A percentile compares a stretch with the other conserved stretches of the same genome.
phyloP scores from a whole-genome alignment of 306 rosid genomes.

The Parietaria judaica region DNA sequence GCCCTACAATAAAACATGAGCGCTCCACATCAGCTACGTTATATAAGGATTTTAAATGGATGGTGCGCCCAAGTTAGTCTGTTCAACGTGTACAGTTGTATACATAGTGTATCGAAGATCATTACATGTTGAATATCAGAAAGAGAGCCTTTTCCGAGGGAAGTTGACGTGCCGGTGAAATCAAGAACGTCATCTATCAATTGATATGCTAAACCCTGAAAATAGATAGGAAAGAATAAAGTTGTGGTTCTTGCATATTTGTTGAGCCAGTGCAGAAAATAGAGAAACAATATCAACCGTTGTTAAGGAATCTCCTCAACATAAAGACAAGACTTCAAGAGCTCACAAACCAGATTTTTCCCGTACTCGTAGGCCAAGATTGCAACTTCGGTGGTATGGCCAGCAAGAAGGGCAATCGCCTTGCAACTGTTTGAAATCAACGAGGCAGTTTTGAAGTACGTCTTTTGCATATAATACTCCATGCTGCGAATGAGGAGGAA shows the following conservation, averaged over 20 bases:
- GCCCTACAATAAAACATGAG: constrained; percentile 48
- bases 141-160: constrained; percentile 93
- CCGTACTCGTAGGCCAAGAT: constrained; percentile 80
- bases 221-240: constrained; percentile 8
- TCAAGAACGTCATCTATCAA: constrained; percentile 91
- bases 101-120: constrained; percentile 3
- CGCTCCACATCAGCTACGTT: background rate
- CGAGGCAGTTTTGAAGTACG: constrained; percentile 92
- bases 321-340: constrained; percentile 10
- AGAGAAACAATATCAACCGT: background rate
- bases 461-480: constrained; percentile 87
- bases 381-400: constrained; percentile 87
- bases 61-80: background rate
- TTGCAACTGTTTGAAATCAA: constrained; percentile 94
- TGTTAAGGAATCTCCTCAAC: background rate
- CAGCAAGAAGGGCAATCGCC: constrained; percentile 90
- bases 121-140: constrained; percentile 81
- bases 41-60: background rate
- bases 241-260: background rate
- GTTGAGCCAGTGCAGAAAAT: background rate
- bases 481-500: constrained; percentile 51
- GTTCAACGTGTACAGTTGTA: background rate
- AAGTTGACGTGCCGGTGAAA: constrained; percentile 81
- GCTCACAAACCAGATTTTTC: constrained; percentile 80
- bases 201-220: constrained; percentile 91